Percentiles rank a stretch among this genome's conserved stretches.
phyloP scores from a whole-genome alignment of 805 yeast genomes.

The Ogataea henricii region DNA sequence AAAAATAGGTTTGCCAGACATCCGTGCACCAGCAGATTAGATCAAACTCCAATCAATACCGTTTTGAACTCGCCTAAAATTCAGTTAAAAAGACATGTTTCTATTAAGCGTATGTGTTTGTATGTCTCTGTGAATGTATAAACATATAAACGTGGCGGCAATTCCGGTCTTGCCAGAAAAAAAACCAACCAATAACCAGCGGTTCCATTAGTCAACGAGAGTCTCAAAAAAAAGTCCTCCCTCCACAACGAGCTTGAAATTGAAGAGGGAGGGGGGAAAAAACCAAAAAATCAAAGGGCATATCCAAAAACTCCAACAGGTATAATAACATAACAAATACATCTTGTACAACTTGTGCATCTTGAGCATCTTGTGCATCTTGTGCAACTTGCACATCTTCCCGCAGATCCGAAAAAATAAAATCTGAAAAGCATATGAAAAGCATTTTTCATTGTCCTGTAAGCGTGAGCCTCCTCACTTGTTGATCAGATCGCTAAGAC shows the following conservation, averaged over 20 bases:
- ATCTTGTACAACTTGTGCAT: not conserved
- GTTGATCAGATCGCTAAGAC: slow-evolving; percentile 27
- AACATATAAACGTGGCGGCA: not conserved
- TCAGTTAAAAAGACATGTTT: not conserved
- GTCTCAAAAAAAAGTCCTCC: no score
- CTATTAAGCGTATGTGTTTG: slow-evolving; percentile 3
- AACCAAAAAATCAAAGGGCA: not conserved
- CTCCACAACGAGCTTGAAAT: no score
- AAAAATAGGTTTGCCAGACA: not conserved
- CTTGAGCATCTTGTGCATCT: not conserved
- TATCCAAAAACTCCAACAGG: slow-evolving; percentile 2
- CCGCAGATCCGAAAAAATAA: no score
- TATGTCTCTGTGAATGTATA: not conserved
- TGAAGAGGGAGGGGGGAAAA: not conserved
- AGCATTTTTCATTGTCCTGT: not conserved
- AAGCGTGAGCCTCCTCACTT: slow-evolving; percentile 5
- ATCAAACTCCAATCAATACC: no score
- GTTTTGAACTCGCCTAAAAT: no score
- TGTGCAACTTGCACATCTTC: not conserved
- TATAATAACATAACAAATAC: not conserved
- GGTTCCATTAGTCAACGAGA: no score
- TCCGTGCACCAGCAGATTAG: not conserved
- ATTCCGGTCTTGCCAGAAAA: not conserved
- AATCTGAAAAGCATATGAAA: not conserved
- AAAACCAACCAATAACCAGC: no score